Base-by-base conservation (phyloP, 2,329 filamentous ascomycete species). In the Rhynchosporium secalis region DNA sequence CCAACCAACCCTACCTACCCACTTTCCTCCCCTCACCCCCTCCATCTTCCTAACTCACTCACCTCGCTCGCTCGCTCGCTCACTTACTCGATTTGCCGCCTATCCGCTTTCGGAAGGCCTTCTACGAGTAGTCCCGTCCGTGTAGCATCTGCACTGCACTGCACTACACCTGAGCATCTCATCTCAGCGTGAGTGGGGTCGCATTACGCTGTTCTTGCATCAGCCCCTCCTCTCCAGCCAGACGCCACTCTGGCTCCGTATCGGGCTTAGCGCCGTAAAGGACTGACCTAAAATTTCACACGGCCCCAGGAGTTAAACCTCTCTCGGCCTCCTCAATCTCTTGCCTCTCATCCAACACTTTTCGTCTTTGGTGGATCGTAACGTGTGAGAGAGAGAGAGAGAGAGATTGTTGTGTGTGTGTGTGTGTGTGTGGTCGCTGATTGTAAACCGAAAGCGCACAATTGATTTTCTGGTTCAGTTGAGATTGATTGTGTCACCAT, bases 141-240 rank as follows among this genome's bases (percentile, higher is more conserved):
- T 20, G 20, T 20, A 20, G 20, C 20, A 20, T n/a, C 40, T 4
- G 12, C 5, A 8, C 43, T 5, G 7, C 13, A 5, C 43, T 55
- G 28, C 28, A 13, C 13, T 58, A 61, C 61, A 60, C 64, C 62
- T 20, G 28, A 48, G 56, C 36, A n/a, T 12, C 43, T 29, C 52
- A 43, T 15, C 36, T 26, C 20, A 26, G 10, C n/a, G 4, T 8
- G 7, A 47, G 61, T 63, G 61, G 61, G 56, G 46, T 41, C 45
- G 48, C 38, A 64, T 62, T 66, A 63, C 66, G 62, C 65, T 65
- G 65, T 65, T 62, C 63, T 62, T 65, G 62, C 65, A 62, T 65
- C 65, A 65, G 61, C 66, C 60, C 55, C 62, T 60, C 62, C 20
- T 20, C 20, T 20, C 20, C 20, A 20, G 62, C 62, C 65, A 65